Evolutionary conservation across 106 monocot genomes (phyloP).

Genomic region (Phalaenopsis equestris): DNA sequence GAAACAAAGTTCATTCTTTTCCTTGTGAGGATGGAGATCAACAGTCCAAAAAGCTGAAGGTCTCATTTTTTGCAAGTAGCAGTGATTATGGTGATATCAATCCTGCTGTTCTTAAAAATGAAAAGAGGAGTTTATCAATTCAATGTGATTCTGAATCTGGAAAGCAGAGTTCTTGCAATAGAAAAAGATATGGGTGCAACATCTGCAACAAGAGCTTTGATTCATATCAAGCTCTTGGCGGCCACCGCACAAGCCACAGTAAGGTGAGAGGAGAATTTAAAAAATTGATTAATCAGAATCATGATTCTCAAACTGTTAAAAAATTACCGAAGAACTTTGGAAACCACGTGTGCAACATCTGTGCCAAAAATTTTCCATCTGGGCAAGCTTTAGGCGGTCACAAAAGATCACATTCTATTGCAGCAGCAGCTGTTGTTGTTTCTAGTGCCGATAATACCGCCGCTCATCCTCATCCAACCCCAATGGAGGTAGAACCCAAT

Average conservation of each 20-base stretch:
- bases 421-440: no score
- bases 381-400: conserved; percentile 39
- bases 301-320: not conserved
- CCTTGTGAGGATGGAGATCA: not conserved
- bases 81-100: not conserved
- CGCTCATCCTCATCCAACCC: not conserved
- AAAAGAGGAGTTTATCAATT: not conserved
- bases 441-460: no score
- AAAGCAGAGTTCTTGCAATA: not conserved
- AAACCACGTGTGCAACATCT: conserved; percentile 11
- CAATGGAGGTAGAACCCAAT: not conserved
- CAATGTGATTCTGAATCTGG: not conserved
- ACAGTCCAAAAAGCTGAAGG: no score
- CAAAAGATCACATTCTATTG: conserved; percentile 16
- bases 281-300: not conserved
- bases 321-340: not conserved
- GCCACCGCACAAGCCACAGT: not conserved
- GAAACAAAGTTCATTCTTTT: not conserved
- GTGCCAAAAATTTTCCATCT: conserved; percentile 23
- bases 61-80: not conserved
- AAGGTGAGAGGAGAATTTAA: not conserved
- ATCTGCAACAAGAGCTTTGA: conserved; percentile 7
- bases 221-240: conserved; percentile 10
- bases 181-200: not conserved
- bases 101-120: not conserved